These are phyloP conservation scores for Fremontodendron californicum DNA, from an alignment of 345 rosid species.

Conservation along the genomic window DNA sequence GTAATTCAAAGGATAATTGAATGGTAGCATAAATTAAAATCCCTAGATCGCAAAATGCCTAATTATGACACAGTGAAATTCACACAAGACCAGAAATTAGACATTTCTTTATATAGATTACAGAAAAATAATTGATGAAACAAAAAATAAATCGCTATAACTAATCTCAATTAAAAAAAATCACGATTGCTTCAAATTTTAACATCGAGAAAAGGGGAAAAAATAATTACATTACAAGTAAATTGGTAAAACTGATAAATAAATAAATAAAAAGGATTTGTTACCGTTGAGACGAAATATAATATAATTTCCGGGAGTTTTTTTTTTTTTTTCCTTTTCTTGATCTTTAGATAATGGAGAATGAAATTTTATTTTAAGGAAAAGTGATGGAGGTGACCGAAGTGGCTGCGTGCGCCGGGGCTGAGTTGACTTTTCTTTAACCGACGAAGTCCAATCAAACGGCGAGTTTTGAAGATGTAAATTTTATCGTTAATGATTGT, in stretches of 20 bases:
- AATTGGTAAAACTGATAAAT: neutral
- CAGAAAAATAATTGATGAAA: neutral
- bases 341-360: neutral
- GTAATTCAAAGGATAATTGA: neutral
- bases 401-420: neutral
- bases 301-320: neutral
- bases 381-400: neutral
- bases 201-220: neutral
- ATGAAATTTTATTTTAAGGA: neutral
- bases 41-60: conserved; percentile 4
- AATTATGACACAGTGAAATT: neutral
- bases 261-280: neutral
- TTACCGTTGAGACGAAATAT: neutral
- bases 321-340: no score
- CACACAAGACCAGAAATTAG: neutral
- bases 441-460: neutral
- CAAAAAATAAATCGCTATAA: no score
- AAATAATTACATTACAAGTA: neutral
- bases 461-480: neutral
- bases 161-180: neutral
- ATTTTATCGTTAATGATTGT: neutral
- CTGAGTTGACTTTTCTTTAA: neutral
- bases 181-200: neutral
- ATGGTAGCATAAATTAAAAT: neutral
- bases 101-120: neutral